phyloP scores from a whole-genome alignment of 352 stramenopile species.

The Phytophthora sp. region DNA sequence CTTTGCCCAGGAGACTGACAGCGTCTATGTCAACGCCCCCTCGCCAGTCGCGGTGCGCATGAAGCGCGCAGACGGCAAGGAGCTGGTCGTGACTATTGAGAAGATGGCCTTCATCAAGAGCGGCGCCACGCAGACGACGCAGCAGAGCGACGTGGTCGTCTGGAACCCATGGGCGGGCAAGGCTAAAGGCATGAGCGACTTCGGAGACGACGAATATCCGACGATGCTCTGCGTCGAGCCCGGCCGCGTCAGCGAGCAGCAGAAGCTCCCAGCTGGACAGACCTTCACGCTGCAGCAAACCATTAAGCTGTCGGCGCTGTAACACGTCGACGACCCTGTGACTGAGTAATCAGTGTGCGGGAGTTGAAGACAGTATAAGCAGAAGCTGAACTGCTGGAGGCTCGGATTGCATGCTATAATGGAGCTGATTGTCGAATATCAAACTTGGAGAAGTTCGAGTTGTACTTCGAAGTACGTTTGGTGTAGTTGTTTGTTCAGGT shows the following conservation, averaged over 20 bases:
- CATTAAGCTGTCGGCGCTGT: slow-evolving; percentile 67
- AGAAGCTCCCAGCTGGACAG: slow-evolving; percentile 59
- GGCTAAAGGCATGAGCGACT: slow-evolving; percentile 93
- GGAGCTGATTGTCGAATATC: slow-evolving; percentile 28
- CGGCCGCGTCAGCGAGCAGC: slow-evolving; percentile 78
- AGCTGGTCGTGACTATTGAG: slow-evolving; percentile 76
- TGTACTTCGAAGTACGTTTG: too few relatives aligned
- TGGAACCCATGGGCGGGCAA: slow-evolving; percentile 96
- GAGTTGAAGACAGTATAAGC: neutral
- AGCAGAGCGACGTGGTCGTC: slow-evolving; percentile 87
- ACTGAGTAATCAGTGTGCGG: neutral
- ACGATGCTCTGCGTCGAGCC: slow-evolving; percentile 97
- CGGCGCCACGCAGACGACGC: slow-evolving; percentile 32
- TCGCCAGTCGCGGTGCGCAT: slow-evolving; percentile 74
- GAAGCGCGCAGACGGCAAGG: slow-evolving; percentile 47
- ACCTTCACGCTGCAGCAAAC: slow-evolving; percentile 74
- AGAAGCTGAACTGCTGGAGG: neutral
- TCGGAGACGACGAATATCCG: slow-evolving; percentile 94
- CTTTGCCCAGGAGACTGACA: slow-evolving; percentile 87
- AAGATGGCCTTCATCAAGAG: slow-evolving; percentile 70
- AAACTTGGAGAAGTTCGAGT: too few relatives aligned
- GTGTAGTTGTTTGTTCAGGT: too few relatives aligned
- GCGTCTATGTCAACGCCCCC: slow-evolving; percentile 84
- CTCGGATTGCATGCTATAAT: slow-evolving; percentile 17
- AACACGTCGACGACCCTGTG: too few relatives aligned